These are phyloP conservation scores for Arachis hypogaea DNA, from an alignment of 306 rosid genomes.

Conservation along the genomic window DNA sequence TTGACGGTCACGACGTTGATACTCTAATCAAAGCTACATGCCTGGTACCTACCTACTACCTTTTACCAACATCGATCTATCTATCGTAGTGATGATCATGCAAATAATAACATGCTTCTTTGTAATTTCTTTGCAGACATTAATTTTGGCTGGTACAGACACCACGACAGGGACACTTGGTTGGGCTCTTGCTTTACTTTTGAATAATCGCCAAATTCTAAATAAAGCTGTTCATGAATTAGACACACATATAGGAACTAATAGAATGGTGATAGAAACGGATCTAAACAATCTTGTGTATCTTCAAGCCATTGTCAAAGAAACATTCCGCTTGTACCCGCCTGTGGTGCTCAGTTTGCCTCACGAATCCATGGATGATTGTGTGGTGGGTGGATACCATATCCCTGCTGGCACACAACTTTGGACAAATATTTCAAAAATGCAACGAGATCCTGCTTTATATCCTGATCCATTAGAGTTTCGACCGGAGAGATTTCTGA, in stretches of 20 bases:
- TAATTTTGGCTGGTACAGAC: slow-evolving; percentile 40
- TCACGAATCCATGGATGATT: slow-evolving; percentile 49
- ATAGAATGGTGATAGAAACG: slow-evolving; percentile 33
- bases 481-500: slow-evolving; percentile 37
- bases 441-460: slow-evolving; percentile 38
- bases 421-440: slow-evolving; percentile 47
- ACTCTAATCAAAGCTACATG: slow-evolving; percentile 41
- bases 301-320: slow-evolving; percentile 56
- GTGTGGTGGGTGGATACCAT: slow-evolving; percentile 50
- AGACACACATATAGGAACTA: slow-evolving; percentile 23
- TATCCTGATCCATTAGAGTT: slow-evolving; percentile 26
- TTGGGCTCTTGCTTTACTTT: slow-evolving; percentile 44
- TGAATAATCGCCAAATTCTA: slow-evolving; percentile 41
- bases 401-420: slow-evolving; percentile 51
- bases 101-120: no score
- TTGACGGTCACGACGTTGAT: slow-evolving; percentile 19
- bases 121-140: slow-evolving; percentile 18
- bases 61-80: no score
- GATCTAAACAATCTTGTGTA: slow-evolving; percentile 49
- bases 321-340: slow-evolving; percentile 61
- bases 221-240: slow-evolving; percentile 38
- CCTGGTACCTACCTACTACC: slow-evolving; percentile 11
- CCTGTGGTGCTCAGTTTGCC: slow-evolving; percentile 42
- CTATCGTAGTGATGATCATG: no score
- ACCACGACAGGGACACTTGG: slow-evolving; percentile 38